Base-by-base conservation (phyloP, 345 rosid genomes). In the Iberis pinnata region DNA sequence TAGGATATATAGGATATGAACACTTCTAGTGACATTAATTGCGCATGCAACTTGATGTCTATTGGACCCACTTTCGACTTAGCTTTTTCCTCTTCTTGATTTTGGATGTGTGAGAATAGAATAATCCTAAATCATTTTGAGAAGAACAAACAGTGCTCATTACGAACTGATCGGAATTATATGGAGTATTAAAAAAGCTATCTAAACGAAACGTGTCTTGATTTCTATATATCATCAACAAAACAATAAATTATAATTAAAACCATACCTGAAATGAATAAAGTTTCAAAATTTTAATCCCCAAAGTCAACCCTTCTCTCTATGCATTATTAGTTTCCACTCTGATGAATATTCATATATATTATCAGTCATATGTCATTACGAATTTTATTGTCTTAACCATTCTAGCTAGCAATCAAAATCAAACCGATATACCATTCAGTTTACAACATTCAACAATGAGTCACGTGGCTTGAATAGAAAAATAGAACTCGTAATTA, bases 1-100 rank as follows among this genome's bases (percentile, higher is more conserved):
- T 32, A 29, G 47, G 19, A 40, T 67, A 60, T 53, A 67, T 67
- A 54, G 64, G 13, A 53, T 25, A 53, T n/a, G 61, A 60, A 59
- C 55, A 39, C 56, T 47, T 51, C 4, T 48, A 22, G 61, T 27
- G 61, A 3, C 4, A 53, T 48, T 59, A 38, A 67, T 19, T 67
- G 66, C 57, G 25, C 66, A 46, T 60, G 61, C 66, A 67, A 59
- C 56, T 67, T 67, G 70, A 18, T 12, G 19, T 11, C 12, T 26
- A 18, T 27, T 50, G 70, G 64, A 50, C 70, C 70, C 53, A 65
- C 54, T 29, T 12, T 11, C 49, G 52, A 24, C 39, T 65, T 50
- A 36, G 52, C 35, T 7, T 58, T 43, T 58, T 10, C 11, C 41
- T 15, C 33, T 29, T n/a, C n/a, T 22, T 26, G 4, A 1, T 2